Evolutionary conservation across 257 asterid species (phyloP).

Genomic region (Solanum corneliomulleri): DNA sequence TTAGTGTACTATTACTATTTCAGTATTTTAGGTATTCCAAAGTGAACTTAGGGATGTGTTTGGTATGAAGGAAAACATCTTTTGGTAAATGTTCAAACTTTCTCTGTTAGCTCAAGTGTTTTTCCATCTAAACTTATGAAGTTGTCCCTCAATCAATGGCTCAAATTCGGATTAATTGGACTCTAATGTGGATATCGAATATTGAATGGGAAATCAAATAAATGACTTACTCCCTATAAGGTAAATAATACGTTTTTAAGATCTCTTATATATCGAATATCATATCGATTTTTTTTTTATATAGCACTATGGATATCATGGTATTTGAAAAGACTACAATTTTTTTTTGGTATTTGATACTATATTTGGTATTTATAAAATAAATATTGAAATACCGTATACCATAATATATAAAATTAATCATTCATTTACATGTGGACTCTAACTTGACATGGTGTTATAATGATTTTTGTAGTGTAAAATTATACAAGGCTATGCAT

Average conservation of each 20-base stretch:
- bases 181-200: fast-evolving
- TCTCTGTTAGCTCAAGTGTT: background rate
- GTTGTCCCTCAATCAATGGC: background rate
- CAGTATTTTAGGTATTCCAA: background rate
- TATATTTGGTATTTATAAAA: no score
- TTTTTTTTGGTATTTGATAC: no score
- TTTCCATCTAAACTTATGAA: background rate
- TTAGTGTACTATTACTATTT: background rate
- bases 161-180: background rate
- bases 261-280: background rate
- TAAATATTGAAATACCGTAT: no score
- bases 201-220: background rate
- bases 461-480: no score
- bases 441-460: no score
- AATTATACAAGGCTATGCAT: no score
- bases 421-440: no score
- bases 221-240: background rate
- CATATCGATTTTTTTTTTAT: no score
- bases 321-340: no score
- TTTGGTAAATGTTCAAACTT: background rate
- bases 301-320: no score
- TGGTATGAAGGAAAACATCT: background rate
- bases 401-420: no score
- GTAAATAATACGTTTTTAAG: background rate
- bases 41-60: background rate